Evolutionary conservation across 78 protist species (phyloP), one percentile per base, ranked within the genome.

Genomic region (Dictyostelium firmibasis): DNA sequence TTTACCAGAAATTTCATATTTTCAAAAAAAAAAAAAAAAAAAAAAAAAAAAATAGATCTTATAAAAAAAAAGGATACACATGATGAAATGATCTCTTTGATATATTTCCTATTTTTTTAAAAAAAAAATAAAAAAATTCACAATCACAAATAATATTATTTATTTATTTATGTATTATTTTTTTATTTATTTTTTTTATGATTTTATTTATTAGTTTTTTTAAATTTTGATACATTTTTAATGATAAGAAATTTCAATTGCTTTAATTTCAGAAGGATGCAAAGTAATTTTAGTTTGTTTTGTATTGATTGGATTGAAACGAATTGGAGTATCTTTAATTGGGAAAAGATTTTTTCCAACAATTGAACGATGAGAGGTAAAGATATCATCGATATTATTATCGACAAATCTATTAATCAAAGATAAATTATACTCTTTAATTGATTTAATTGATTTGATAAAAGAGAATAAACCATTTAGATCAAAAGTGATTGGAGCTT

Each of bases 401-500:
- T 77, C 83, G 8, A 14, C 44, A 25, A 77, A 77, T 77, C 36
- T 20, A 77, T 82, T 82, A 16, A 57, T 8, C 20, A 33, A 57
- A 20, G 86, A 82, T 27, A 82, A 33, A 60, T 82, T 31, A 33
- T 50, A n/a, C 36, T 57, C 86, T 81, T 47, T 38, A 11, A 41
- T 27, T 35, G 41, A 29, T 81, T 47, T 57, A 35, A 50, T 82
- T 29, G 62, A 18, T 41, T 77, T 77, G 0, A 77, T 82, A 10
- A 33, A 31, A 33, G 77, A 18, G 35, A 82, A 57, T 35, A 35
- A 57, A 35, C 60, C 60, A 33, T 20, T 16, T 33, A 82, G 2
- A 57, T 82, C 75, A 16, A 82, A 57, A 6, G 27, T 16, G 7
- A 72, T 82, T 13, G 86, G 62, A n/a, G 41, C 2, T 29, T 13